phyloP scores from a whole-genome alignment of 2,329 filamentous ascomycete genomes.

The Bipolaris victoriae region DNA sequence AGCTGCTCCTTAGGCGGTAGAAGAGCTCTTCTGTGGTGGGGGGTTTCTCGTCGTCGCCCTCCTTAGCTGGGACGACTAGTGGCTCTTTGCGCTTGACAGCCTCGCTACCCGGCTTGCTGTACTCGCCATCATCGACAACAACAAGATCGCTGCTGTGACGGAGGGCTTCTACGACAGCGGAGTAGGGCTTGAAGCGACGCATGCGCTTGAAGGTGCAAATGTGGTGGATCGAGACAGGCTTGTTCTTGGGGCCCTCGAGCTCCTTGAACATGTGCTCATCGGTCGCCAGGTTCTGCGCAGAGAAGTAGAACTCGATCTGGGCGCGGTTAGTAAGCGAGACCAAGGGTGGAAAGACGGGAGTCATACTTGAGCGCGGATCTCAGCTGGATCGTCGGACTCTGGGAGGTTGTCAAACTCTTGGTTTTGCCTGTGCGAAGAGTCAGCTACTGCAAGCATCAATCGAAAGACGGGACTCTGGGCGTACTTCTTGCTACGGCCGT shows the following conservation, averaged over 20 bases:
- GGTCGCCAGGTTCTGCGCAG: constrained; percentile 83
- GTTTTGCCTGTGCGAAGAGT: constrained; percentile 29
- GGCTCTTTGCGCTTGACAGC: constrained; percentile 73
- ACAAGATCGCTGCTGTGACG: constrained; percentile 76
- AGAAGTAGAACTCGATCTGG: constrained; percentile 95
- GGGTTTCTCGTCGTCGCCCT: constrained; percentile 39
- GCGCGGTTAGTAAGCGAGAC: constrained; percentile 22
- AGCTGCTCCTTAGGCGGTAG: constrained; percentile 58
- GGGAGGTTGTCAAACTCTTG: constrained; percentile 57
- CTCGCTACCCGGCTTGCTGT: constrained; percentile 50
- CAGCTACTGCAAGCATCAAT: not conserved
- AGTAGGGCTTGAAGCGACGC: constrained; percentile 90
- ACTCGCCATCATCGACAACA: constrained; percentile 75
- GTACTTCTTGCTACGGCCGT: constrained; percentile 27
- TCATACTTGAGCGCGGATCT: constrained; percentile 82
- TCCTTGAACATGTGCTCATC: constrained; percentile 86
- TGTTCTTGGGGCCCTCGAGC: constrained; percentile 80
- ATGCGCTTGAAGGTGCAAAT: constrained; percentile 94
- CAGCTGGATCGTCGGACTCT: constrained; percentile 75
- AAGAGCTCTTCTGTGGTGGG: constrained; percentile 51
- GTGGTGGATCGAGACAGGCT: constrained; percentile 76
- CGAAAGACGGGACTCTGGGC: not conserved
- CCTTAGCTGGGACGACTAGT: constrained; percentile 47
- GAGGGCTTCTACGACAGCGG: constrained; percentile 80
- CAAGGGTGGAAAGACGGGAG: not conserved